Percentiles rank a stretch among this genome's conserved stretches.
Evolutionary conservation across 1,284 basidiomycete genomes (phyloP).

Genomic region (Albatrellus sp.): DNA sequence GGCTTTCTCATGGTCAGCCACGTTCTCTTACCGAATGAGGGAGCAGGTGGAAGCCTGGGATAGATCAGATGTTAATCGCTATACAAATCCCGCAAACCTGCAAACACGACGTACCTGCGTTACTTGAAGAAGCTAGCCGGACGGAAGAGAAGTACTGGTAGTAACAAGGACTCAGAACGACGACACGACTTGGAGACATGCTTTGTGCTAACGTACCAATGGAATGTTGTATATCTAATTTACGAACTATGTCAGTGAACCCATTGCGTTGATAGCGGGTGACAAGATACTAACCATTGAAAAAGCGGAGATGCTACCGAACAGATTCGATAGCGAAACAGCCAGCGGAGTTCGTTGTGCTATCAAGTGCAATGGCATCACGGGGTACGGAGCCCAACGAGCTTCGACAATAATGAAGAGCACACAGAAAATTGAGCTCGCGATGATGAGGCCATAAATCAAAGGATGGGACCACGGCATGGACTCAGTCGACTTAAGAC

Average conservation of each 20-base stretch:
- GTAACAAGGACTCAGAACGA: slow-evolving; percentile 4
- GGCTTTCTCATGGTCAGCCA: slow-evolving; percentile 7
- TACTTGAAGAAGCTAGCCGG: slow-evolving; percentile 55
- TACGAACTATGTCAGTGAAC: slow-evolving; percentile 7
- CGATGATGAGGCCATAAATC: slow-evolving; percentile 51
- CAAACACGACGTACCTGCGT: slow-evolving; percentile 37
- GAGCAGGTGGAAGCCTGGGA: slow-evolving; percentile 61
- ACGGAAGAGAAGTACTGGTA: slow-evolving; percentile 77
- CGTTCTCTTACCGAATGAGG: slow-evolving; percentile 67
- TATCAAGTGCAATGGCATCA: slow-evolving; percentile 75
- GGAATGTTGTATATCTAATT: slow-evolving; percentile 76
- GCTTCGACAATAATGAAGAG: slow-evolving; percentile 69
- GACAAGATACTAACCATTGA: slow-evolving; percentile 49
- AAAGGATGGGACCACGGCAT: slow-evolving; percentile 63
- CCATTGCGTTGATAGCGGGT: not conserved
- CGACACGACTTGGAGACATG: too few species aligned
- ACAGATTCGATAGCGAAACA: slow-evolving; percentile 71
- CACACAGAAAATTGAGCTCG: slow-evolving; percentile 39
- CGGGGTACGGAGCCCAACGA: slow-evolving; percentile 62
- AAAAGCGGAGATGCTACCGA: slow-evolving; percentile 65
- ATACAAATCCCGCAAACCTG: slow-evolving; percentile 12
- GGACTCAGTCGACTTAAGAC: slow-evolving; percentile 72
- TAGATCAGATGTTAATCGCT: slow-evolving; percentile 3
- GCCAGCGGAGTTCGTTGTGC: slow-evolving; percentile 66
- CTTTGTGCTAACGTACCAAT: slow-evolving; percentile 31